These are phyloP conservation scores for Sedum album DNA, from an alignment of 164 flowering plant genomes.

Conservation along the genomic window DNA sequence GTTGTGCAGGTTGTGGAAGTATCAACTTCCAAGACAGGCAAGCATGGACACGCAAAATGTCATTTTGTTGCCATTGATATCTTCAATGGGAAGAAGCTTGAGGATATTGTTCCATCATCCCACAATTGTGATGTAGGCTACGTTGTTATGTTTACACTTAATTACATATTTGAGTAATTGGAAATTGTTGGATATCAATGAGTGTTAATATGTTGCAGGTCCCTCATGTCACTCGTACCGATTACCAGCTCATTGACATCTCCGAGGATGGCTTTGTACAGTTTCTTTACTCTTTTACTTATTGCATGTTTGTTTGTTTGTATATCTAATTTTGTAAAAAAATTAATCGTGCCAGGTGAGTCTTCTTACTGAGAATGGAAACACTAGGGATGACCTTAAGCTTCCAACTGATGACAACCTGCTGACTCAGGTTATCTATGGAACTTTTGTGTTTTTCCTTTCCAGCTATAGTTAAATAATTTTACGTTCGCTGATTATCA, in stretches of 20 bases:
- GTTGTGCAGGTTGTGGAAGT: slow-evolving; percentile 43
- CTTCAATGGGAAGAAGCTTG: too few relatives aligned
- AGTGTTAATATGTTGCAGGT: slow-evolving; percentile 23
- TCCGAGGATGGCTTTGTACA: slow-evolving; percentile 57
- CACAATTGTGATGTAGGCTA: slow-evolving; percentile 54
- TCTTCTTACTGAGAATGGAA: slow-evolving; percentile 41
- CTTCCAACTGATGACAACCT: slow-evolving; percentile 46
- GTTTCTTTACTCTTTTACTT: neutral
- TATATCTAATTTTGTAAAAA: too few relatives aligned
- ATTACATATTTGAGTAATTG: neutral
- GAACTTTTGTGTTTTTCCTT: neutral
- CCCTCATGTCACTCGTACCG: slow-evolving; percentile 52
- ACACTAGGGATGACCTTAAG: slow-evolving; percentile 52
- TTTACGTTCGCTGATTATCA: neutral
- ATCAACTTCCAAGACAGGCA: slow-evolving; percentile 50
- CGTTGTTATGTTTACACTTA: neutral
- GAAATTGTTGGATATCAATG: neutral
- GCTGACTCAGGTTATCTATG: slow-evolving; percentile 29
- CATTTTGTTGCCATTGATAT: too few relatives aligned
- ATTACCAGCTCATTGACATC: slow-evolving; percentile 57
- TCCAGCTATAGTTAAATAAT: neutral
- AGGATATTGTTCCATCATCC: slow-evolving; percentile 69
- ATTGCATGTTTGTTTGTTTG: neutral
- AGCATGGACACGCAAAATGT: too few relatives aligned
- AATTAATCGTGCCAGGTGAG: slow-evolving; percentile 26